Percentiles rank a stretch among this genome's conserved stretches.
Conservation (phyloP, 805 yeast genomes). For the Komagataella ulmi region DNA sequence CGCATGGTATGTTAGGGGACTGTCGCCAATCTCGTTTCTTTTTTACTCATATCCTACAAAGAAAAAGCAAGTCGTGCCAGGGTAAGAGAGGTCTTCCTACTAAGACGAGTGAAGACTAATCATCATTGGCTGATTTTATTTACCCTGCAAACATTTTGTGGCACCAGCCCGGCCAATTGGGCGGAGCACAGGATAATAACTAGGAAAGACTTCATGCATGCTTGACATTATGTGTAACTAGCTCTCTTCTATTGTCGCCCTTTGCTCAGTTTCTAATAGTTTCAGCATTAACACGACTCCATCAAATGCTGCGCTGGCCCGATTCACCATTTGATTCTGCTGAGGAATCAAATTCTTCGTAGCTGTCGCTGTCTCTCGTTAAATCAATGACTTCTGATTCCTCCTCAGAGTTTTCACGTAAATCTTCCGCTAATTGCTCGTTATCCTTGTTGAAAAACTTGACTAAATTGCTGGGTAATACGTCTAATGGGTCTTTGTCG, state of each 20-base stretch:
- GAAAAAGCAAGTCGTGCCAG: not conserved
- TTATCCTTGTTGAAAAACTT: constrained; percentile 18
- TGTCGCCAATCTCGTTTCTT: not conserved
- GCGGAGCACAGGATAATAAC: not conserved
- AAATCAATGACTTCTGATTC: constrained; percentile 7
- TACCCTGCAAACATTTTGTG: not conserved
- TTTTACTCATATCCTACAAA: not conserved
- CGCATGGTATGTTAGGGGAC: not conserved
- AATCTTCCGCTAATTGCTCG: constrained; percentile 4
- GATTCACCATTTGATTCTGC: not conserved
- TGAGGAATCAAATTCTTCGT: not conserved
- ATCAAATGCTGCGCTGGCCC: not conserved
- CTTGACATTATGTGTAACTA: not conserved
- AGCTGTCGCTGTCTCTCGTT: not conserved
- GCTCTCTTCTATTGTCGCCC: not conserved
- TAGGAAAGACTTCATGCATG: not conserved
- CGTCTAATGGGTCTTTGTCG: constrained; percentile 1
- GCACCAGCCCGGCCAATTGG: not conserved
- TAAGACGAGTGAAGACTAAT: not conserved
- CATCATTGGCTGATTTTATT: not conserved
- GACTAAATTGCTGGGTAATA: constrained; percentile 12
- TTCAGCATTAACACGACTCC: not conserved
- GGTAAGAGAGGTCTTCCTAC: not conserved
- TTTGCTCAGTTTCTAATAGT: too few relatives aligned
- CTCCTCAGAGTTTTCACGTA: constrained; percentile 4